Evolutionary conservation across 371 early-diverging fungal species (phyloP).

Genomic region (Fennellomyces sp.): DNA sequence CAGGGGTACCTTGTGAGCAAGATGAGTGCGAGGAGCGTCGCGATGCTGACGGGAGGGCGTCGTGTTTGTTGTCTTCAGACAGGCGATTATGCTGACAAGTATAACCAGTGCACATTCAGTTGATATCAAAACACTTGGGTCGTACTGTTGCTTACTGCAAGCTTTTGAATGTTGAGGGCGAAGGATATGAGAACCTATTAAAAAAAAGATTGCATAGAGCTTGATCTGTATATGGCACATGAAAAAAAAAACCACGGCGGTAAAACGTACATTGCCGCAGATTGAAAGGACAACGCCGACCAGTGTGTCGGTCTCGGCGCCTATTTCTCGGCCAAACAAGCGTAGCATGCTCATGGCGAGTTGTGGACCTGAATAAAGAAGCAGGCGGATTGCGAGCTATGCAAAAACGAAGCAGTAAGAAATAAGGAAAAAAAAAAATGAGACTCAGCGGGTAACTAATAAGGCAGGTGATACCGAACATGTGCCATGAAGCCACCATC

Average conservation of each 20-base stretch:
- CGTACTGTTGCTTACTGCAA: conserved; percentile 19
- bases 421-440: background rate
- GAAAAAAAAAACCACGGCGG: background rate
- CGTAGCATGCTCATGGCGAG: conserved; percentile 1
- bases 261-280: conserved; percentile 25
- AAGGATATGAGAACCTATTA: conserved; percentile 20
- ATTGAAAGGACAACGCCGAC: conserved; percentile 25
- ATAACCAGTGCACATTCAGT: no score
- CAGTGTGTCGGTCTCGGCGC: conserved; percentile 15
- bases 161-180: conserved; percentile 25
- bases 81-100: background rate
- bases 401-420: background rate
- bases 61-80: background rate
- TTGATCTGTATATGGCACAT: background rate
- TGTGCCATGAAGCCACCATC: no score
- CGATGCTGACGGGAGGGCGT: background rate
- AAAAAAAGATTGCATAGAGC: conserved; percentile 2
- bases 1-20: conserved; percentile 2
- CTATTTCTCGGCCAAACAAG: conserved; percentile 4
- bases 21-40: conserved; percentile 1
- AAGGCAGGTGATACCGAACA: background rate
- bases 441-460: background rate
- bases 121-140: background rate
- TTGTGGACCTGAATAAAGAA: background rate
- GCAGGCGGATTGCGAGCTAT: background rate